Evolutionary conservation across 1,284 basidiomycete genomes (phyloP).

Genomic region (Ganoderma lingzhi): DNA sequence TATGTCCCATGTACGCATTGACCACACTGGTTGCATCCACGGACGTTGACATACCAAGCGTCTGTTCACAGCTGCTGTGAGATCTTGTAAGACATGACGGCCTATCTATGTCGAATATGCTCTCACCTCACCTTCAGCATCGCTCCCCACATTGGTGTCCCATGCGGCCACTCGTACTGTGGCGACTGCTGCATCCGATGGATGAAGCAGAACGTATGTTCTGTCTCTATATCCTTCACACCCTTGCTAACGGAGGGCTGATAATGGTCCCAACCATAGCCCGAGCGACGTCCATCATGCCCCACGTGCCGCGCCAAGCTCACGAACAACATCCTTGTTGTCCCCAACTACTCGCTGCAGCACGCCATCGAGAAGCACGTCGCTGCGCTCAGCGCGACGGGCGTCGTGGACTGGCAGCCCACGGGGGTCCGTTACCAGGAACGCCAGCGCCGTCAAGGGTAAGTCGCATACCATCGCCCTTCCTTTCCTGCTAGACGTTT

Average conservation of each 20-base stretch:
- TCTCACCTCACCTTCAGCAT: conserved; percentile 32
- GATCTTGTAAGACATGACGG: conserved; percentile 38
- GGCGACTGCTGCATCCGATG: conserved; percentile 43
- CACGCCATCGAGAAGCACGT: conserved; percentile 42
- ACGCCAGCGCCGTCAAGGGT: conserved; percentile 7
- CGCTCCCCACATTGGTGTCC: conserved; percentile 40
- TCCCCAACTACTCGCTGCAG: conserved; percentile 44
- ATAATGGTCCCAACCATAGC: background rate
- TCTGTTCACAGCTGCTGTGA: conserved; percentile 41
- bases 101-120: too few species aligned
- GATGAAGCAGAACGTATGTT: conserved; percentile 39
- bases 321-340: conserved; percentile 33
- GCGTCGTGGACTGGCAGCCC: conserved; percentile 39
- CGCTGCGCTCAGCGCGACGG: conserved; percentile 35
- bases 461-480: background rate
- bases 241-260: background rate
- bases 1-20: conserved; percentile 44
- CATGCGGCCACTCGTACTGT: conserved; percentile 46
- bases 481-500: too few species aligned
- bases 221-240: background rate
- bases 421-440: conserved; percentile 30
- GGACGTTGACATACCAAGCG: background rate
- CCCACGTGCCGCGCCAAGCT: conserved; percentile 41
- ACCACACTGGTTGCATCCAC: background rate
- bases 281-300: conserved; percentile 38